These are phyloP conservation scores for Colletotrichum liaoningense DNA, from an alignment of 2,329 filamentous ascomycete genomes.

Conservation along the genomic window DNA sequence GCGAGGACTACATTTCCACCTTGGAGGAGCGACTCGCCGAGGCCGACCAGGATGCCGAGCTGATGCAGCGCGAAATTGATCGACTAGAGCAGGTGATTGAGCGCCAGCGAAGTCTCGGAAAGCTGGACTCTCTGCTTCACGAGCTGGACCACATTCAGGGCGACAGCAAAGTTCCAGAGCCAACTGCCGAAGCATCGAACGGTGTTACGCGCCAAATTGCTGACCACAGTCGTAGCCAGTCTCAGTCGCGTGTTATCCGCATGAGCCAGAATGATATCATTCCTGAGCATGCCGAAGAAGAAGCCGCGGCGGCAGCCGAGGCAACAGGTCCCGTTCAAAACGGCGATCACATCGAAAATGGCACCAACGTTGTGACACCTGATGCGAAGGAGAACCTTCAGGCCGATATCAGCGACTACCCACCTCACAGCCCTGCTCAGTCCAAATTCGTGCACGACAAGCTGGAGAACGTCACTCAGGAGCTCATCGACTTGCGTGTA, in stretches of 20 bases:
- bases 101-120: constrained; percentile 92
- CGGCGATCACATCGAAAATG: constrained; percentile 34
- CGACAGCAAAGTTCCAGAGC: constrained; percentile 59
- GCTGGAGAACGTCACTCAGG: constrained; percentile 89
- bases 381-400: constrained; percentile 30
- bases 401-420: constrained; percentile 48
- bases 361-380: neutral
- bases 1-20: constrained; percentile 97
- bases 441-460: constrained; percentile 91
- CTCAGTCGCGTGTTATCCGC: constrained; percentile 53
- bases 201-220: constrained; percentile 56
- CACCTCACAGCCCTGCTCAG: constrained; percentile 79
- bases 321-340: constrained; percentile 40
- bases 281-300: constrained; percentile 62
- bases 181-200: constrained; percentile 49
- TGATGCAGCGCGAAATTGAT: constrained; percentile 97
- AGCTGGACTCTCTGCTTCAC: constrained; percentile 90
- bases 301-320: constrained; percentile 35
- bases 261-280: constrained; percentile 66
- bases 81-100: constrained; percentile 95
- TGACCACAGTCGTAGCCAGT: constrained; percentile 64
- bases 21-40: constrained; percentile 95
- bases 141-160: constrained; percentile 86
- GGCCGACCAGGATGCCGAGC: constrained; percentile 92
- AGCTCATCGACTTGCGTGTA: constrained; percentile 88